These are phyloP conservation scores for Microbotryum intermedium DNA, from an alignment of 1,284 basidiomycete species.

Conservation along the genomic window DNA sequence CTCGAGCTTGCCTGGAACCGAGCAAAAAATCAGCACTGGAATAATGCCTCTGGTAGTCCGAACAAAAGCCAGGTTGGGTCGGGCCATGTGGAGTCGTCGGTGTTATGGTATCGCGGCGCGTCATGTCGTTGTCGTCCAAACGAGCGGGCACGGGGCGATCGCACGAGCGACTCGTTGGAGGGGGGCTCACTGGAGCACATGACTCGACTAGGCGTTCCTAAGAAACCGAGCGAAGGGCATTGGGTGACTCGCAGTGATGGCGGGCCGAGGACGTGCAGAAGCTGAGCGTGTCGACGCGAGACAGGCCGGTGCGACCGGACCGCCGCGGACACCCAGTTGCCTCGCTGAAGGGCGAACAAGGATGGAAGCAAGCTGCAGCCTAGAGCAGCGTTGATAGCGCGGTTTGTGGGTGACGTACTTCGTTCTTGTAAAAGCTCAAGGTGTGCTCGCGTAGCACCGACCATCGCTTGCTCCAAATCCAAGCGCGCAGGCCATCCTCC, in stretches of 20 bases:
- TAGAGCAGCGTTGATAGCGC: conserved; percentile 1
- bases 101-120: neutral
- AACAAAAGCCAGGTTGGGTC: neutral
- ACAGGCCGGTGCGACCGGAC: neutral
- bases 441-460: conserved; percentile 73
- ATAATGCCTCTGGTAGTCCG: conserved; percentile 21
- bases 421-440: conserved; percentile 81
- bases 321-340: no score
- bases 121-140: no score
- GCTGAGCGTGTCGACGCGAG: neutral
- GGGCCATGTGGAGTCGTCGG: conserved; percentile 45
- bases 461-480: conserved; percentile 90
- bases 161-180: no score
- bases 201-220: no score
- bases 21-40: conserved; percentile 39
- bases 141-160: no score
- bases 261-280: no score
- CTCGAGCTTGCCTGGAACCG: conserved; percentile 73
- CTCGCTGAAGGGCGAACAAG: neutral
- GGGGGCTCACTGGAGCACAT: no score
- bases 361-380: neutral
- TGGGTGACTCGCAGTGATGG: no score
- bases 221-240: no score
- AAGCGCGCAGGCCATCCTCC: conserved; percentile 81
- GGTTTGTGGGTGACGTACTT: conserved; percentile 48